Conservation (phyloP, 352 stramenopile genomes). For the Pythium brachiatum region DNA sequence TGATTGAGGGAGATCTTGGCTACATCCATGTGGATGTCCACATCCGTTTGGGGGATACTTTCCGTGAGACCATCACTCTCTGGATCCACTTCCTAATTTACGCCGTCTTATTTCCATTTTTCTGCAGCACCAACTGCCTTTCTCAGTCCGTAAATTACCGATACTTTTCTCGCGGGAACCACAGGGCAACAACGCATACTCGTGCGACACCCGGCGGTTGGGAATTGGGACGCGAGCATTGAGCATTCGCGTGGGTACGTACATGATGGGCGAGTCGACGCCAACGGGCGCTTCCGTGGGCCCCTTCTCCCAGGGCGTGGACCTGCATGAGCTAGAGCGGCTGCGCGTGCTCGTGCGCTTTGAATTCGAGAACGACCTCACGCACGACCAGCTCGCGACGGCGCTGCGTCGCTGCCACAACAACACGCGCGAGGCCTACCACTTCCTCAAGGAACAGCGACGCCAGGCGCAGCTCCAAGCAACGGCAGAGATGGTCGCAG, state of each 20-base stretch:
- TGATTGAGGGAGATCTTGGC: not conserved
- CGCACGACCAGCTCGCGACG: constrained; percentile 40
- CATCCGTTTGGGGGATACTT: not conserved
- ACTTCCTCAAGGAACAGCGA: constrained; percentile 45
- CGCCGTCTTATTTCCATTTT: not conserved
- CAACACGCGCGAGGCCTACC: constrained; percentile 43
- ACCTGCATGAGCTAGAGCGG: constrained; percentile 48
- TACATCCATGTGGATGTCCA: no score
- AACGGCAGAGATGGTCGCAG: constrained; percentile 12
- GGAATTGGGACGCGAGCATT: not conserved
- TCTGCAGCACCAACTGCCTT: not conserved
- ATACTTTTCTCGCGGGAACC: constrained; percentile 2
- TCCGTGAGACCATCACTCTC: not conserved
- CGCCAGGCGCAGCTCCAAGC: constrained; percentile 17
- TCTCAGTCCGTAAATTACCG: not conserved
- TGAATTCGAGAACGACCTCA: constrained; percentile 53
- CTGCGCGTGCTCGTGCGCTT: constrained; percentile 58
- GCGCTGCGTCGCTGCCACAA: constrained; percentile 46
- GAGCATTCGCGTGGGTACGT: no score
- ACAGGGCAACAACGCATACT: not conserved
- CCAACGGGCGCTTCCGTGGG: constrained; percentile 13
- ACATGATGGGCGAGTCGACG: constrained; percentile 24
- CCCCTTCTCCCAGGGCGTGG: constrained; percentile 30
- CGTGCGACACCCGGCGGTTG: not conserved
- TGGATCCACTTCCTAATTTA: constrained; percentile 6